A percentile compares a stretch with the other conserved stretches of the same genome.
Conservation (phyloP, 495 filamentous ascomycete species). For the Talaromyces wortmannii region DNA sequence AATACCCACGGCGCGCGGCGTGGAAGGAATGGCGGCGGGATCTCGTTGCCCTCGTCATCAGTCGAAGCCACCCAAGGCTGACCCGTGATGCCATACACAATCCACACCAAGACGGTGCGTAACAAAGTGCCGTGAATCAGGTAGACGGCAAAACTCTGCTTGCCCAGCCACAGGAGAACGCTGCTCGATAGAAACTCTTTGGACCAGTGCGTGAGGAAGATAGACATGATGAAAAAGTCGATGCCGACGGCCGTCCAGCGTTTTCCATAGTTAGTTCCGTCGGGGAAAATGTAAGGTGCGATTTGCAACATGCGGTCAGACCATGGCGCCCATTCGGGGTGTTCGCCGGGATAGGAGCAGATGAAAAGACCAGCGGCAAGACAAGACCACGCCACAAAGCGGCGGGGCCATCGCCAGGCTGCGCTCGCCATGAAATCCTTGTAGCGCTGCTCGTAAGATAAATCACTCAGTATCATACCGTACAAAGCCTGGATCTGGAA, state of each 20-base stretch:
- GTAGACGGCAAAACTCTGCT: constrained; percentile 63
- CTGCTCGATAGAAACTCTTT: constrained; percentile 49
- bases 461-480: constrained; percentile 56
- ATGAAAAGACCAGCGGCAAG: constrained; percentile 45
- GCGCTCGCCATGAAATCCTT: constrained; percentile 42
- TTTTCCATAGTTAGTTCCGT: constrained; percentile 41
- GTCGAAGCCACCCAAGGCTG: constrained; percentile 42
- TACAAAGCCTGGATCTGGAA: constrained; percentile 56
- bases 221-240: constrained; percentile 48
- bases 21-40: constrained; percentile 28
- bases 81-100: constrained; percentile 53
- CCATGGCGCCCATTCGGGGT: constrained; percentile 52
- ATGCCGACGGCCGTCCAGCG: constrained; percentile 52
- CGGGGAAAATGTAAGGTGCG: constrained; percentile 47
- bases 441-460: constrained; percentile 46
- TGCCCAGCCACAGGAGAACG: constrained; percentile 58
- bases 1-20: constrained; percentile 34
- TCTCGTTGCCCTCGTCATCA: constrained; percentile 36
- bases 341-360: constrained; percentile 53
- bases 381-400: constrained; percentile 36
- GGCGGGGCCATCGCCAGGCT: constrained; percentile 28
- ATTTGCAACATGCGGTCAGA: constrained; percentile 40
- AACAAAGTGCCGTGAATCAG: constrained; percentile 60
- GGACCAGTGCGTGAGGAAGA: constrained; percentile 50
- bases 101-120: constrained; percentile 55